These are phyloP conservation scores for Vickermania spadyakhi DNA, from an alignment of 208 protist species.

Conservation along the genomic window DNA sequence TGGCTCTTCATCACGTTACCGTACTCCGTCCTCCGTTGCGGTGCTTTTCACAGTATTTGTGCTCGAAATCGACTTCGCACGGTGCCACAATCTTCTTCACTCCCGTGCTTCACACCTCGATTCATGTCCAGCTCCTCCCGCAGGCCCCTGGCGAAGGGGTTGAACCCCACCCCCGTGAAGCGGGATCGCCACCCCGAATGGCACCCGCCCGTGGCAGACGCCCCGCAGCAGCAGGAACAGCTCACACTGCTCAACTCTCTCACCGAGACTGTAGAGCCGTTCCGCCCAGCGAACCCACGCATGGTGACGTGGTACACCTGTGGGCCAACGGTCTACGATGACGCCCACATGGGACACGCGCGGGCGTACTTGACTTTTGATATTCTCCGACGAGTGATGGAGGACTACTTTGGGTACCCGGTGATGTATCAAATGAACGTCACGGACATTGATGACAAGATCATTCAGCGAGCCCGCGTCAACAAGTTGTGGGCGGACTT, in stretches of 20 bases:
- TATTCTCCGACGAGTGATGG: slow-evolving; percentile 95
- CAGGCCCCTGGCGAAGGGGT: slow-evolving; percentile 18
- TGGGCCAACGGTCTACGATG: slow-evolving; percentile 97
- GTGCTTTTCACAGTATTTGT: too few relatives aligned
- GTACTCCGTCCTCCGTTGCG: too few relatives aligned
- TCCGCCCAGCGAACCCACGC: slow-evolving; percentile 47
- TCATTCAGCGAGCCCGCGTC: slow-evolving; percentile 92
- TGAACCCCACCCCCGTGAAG: slow-evolving; percentile 36
- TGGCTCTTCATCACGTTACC: too few relatives aligned
- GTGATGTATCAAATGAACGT: slow-evolving; percentile 96
- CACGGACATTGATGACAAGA: slow-evolving; percentile 99
- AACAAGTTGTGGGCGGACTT: slow-evolving; percentile 84
- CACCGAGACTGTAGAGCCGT: slow-evolving; percentile 66
- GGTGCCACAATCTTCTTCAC: too few relatives aligned
- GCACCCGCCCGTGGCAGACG: slow-evolving; percentile 38
- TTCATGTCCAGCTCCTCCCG: not conserved
- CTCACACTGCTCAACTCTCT: slow-evolving; percentile 79
- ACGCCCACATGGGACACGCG: slow-evolving; percentile 97
- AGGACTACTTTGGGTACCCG: slow-evolving; percentile 94
- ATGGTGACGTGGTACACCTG: slow-evolving; percentile 95
- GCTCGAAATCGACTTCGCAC: too few relatives aligned
- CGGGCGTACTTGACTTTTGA: slow-evolving; percentile 98
- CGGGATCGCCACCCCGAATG: slow-evolving; percentile 60
- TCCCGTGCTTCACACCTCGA: too few relatives aligned
- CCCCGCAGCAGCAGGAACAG: slow-evolving; percentile 10